phyloP scores from a whole-genome alignment of 2,329 filamentous ascomycete genomes.

The Pseudopyricularia cyperi region DNA sequence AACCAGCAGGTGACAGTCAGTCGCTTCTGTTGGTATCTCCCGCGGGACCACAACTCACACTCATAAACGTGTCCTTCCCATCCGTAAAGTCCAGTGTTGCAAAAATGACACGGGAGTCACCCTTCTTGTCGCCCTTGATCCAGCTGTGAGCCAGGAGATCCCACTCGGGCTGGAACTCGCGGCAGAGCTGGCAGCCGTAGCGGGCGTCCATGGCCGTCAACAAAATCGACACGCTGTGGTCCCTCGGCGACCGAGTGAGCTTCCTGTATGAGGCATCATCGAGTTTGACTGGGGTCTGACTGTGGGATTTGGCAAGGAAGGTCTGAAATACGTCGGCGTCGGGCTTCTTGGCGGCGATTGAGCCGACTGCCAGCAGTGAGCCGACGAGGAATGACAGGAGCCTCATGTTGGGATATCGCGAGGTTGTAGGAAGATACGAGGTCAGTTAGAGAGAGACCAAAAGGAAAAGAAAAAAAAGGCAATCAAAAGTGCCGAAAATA shows the following conservation, averaged over 20 bases:
- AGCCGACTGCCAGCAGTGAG: slow-evolving; percentile 42
- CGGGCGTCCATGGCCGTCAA: slow-evolving; percentile 75
- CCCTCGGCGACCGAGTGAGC: slow-evolving; percentile 63
- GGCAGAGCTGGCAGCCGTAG: slow-evolving; percentile 76
- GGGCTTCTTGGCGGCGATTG: slow-evolving; percentile 49
- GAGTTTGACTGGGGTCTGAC: slow-evolving; percentile 60
- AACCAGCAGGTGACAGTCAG: slow-evolving; percentile 5
- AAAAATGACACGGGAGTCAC: slow-evolving; percentile 62
- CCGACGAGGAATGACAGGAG: slow-evolving; percentile 51
- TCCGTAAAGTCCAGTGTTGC: slow-evolving; percentile 78
- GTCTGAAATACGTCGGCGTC: slow-evolving; percentile 51
- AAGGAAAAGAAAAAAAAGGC: background rate
- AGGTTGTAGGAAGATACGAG: background rate
- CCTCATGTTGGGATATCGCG: slow-evolving; percentile 44
- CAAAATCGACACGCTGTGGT: slow-evolving; percentile 73
- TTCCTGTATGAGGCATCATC: slow-evolving; percentile 63
- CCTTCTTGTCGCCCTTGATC: slow-evolving; percentile 69
- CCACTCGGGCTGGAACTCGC: slow-evolving; percentile 91
- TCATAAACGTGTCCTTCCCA: slow-evolving; percentile 74
- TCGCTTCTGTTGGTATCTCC: background rate
- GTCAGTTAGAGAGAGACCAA: background rate
- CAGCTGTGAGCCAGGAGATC: slow-evolving; percentile 76
- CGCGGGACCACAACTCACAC: slow-evolving; percentile 38
- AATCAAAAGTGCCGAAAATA: background rate
- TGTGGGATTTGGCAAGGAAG: slow-evolving; percentile 55